Evolutionary conservation across 139 green algal genomes (phyloP).

Genomic region (Volvox africanus): DNA sequence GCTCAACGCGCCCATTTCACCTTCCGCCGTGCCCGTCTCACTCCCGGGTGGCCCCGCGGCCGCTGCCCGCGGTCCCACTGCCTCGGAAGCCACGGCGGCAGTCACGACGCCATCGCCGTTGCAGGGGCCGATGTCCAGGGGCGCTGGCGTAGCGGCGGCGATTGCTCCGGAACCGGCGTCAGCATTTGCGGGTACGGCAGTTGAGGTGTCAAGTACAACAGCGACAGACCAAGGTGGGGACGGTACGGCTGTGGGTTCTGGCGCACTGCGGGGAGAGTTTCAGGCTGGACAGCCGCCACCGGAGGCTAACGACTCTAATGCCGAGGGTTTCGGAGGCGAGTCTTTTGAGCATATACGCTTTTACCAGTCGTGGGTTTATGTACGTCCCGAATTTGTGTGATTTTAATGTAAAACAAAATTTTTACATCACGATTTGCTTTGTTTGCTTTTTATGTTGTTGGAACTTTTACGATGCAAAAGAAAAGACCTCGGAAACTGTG

Average conservation of each 20-base stretch:
- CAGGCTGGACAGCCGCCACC: background rate
- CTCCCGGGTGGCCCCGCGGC: background rate
- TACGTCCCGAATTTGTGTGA: no score
- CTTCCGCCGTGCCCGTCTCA: background rate
- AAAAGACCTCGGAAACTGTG: no score
- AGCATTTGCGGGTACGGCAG: background rate
- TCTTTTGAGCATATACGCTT: no score
- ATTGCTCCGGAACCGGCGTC: background rate
- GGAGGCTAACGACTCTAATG: background rate
- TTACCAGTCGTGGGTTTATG: no score
- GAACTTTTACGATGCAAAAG: no score
- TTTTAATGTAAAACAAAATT: no score
- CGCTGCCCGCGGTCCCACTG: no score
- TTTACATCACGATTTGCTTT: no score
- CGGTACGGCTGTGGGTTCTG: no score
- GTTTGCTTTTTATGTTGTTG: no score
- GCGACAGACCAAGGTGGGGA: background rate
- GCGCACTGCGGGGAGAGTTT: no score
- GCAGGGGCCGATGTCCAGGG: background rate
- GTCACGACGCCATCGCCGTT: background rate
- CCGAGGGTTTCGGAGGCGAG: background rate
- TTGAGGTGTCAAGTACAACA: background rate
- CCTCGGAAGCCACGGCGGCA: background rate
- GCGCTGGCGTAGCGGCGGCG: background rate
- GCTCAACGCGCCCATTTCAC: conserved; percentile 9